A percentile compares a stretch with the other conserved stretches of the same genome.
Conservation (phyloP, 768 basidiomycete species). For the Boletus rubropictus region DNA sequence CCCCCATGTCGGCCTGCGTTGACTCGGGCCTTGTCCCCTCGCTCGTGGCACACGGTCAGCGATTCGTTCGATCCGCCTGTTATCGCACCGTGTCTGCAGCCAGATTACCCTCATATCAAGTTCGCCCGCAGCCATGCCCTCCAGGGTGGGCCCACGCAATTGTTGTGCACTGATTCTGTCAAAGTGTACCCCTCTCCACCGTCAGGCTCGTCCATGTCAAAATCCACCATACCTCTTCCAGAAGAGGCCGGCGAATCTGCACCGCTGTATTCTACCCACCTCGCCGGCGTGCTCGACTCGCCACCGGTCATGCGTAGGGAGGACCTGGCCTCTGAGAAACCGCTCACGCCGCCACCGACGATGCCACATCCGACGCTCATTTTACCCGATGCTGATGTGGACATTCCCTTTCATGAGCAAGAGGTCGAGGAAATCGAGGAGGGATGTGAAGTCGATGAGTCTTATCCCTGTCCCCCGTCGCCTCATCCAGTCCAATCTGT, state of each 20-base stretch:
- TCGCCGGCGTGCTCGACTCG: conserved; percentile 33
- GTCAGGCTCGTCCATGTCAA: conserved; percentile 23
- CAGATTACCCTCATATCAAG: conserved; percentile 12
- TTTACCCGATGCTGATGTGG: conserved; percentile 34
- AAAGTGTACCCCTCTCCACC: conserved; percentile 28
- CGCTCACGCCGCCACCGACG: conserved; percentile 41
- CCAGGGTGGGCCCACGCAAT: conserved; percentile 6
- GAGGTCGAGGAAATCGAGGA: conserved; percentile 13
- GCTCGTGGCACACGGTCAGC: conserved; percentile 15
- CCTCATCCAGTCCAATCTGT: conserved; percentile 11
- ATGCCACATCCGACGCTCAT: conserved; percentile 33
- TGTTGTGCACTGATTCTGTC: conserved; percentile 18
- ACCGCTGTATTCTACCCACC: conserved; percentile 22
- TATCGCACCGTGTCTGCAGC: conserved; percentile 16
- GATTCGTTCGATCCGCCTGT: conserved; percentile 22
- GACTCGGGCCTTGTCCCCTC: conserved; percentile 12
- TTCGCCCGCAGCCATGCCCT: conserved; percentile 15
- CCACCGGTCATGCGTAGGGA: conserved; percentile 30
- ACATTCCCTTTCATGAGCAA: conserved; percentile 12
- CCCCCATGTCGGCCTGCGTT: conserved; percentile 12
- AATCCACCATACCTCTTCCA: conserved; percentile 22
- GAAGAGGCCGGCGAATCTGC: conserved; percentile 19
- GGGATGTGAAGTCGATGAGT: conserved; percentile 21
- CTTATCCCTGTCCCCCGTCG: conserved; percentile 12
- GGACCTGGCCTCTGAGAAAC: conserved; percentile 28